Evolutionary conservation across 2,329 filamentous ascomycete species (phyloP).

Genomic region (Pseudogymnoascus sp.): DNA sequence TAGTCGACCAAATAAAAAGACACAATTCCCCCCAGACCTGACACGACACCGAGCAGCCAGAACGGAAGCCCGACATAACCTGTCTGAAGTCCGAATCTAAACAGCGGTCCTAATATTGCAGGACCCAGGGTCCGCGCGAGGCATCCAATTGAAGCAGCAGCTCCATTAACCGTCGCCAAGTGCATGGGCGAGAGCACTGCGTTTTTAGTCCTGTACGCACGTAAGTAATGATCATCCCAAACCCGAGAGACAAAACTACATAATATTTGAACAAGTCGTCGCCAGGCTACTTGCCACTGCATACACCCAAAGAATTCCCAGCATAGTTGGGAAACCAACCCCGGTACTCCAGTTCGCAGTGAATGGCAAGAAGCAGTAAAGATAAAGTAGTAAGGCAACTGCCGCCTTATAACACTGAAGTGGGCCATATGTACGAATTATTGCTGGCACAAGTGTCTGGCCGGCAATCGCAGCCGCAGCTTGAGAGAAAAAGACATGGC

Average conservation of each 20-base stretch:
- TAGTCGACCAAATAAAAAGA: background rate
- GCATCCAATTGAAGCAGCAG: conserved; percentile 2
- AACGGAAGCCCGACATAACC: background rate
- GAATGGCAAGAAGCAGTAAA: background rate
- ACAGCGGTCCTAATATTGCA: background rate
- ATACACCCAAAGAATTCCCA: background rate
- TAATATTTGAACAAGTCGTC: background rate
- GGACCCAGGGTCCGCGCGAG: conserved; percentile 4
- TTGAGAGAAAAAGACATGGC: conserved; percentile 1
- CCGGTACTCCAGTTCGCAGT: background rate
- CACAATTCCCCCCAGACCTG: background rate
- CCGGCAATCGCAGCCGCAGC: background rate
- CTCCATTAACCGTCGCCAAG: conserved; percentile 5
- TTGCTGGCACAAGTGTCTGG: background rate
- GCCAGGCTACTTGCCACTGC: background rate
- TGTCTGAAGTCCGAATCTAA: background rate
- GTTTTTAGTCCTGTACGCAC: background rate
- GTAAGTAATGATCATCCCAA: background rate
- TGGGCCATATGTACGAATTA: background rate
- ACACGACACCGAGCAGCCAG: conserved; percentile 2
- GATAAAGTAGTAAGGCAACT: background rate
- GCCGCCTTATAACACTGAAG: background rate
- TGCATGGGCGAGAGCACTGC: background rate
- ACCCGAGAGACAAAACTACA: background rate
- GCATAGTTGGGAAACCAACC: background rate